Evolutionary conservation across 768 basidiomycete genomes (phyloP).

Genomic region (Amanita phalloides): DNA sequence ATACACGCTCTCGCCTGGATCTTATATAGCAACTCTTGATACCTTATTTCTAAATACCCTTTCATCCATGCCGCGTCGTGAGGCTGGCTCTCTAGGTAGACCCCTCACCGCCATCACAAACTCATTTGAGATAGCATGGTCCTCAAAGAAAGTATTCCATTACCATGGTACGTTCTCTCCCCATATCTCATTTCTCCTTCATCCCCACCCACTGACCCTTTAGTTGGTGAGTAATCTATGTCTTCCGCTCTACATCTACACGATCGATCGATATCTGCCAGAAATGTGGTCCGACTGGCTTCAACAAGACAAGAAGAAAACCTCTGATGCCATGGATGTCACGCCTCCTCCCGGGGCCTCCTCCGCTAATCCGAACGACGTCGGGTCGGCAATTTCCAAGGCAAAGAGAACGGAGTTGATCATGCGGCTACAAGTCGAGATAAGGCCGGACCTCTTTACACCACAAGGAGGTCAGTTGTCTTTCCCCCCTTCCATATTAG

Average conservation of each 20-base stretch:
- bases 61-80: neutral
- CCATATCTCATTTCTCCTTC: neutral
- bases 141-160: neutral
- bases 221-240: neutral
- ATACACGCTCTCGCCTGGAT: neutral
- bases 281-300: neutral
- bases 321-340: neutral
- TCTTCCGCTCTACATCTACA: neutral
- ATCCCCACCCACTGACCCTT: neutral
- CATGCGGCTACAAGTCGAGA: conserved; percentile 2
- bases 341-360: neutral
- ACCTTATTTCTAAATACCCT: neutral
- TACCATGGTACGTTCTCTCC: neutral
- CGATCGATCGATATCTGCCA: neutral
- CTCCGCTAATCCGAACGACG: neutral
- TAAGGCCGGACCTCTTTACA: neutral
- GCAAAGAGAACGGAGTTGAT: neutral
- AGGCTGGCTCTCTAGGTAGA: neutral
- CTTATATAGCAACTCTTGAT: neutral
- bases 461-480: neutral
- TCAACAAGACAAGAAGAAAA: neutral
- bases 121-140: conserved; percentile 1
- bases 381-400: neutral
- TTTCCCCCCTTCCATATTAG: neutral
- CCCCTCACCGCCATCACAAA: neutral